Percentiles rank a stretch among this genome's conserved stretches.
Conservation (phyloP, 164 flowering plant genomes). For the Vitis labrusca region DNA sequence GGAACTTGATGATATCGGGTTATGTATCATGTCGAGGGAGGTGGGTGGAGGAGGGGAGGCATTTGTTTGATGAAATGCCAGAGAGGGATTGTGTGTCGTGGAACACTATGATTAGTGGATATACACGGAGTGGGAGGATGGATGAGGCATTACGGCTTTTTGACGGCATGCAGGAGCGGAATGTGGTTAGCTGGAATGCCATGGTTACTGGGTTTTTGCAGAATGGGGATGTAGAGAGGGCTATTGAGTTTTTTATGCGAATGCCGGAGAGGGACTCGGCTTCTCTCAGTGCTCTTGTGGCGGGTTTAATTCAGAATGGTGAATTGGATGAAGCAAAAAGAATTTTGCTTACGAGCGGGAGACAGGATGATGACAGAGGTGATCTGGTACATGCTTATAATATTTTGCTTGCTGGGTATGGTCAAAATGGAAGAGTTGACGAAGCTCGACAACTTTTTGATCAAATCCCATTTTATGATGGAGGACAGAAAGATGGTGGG, state of each 20-base stretch:
- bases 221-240: conserved; percentile 37
- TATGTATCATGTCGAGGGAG: conserved; percentile 29
- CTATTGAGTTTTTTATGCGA: conserved; percentile 32
- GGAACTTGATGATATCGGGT: conserved; percentile 33
- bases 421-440: conserved; percentile 33
- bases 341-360: conserved; percentile 18
- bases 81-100: conserved; percentile 39
- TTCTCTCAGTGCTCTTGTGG: conserved; percentile 45
- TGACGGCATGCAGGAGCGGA: conserved; percentile 35
- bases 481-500: conserved; percentile 3
- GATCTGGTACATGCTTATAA: conserved; percentile 48
- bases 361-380: neutral
- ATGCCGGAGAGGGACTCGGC: conserved; percentile 39
- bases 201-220: conserved; percentile 45
- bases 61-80: conserved; percentile 46
- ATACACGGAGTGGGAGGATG: conserved; percentile 37
- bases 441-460: conserved; percentile 47
- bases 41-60: conserved; percentile 32
- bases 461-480: conserved; percentile 23
- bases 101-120: conserved; percentile 60
- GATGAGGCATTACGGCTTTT: conserved; percentile 39
- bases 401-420: conserved; percentile 52
- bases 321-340: conserved; percentile 32
- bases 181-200: conserved; percentile 51
- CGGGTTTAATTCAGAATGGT: conserved; percentile 43